Percentiles rank a stretch among this genome's conserved stretches.
Conservation (phyloP, 1,139 yeast genomes). For the Nadsonia starkeyi-henricii region DNA sequence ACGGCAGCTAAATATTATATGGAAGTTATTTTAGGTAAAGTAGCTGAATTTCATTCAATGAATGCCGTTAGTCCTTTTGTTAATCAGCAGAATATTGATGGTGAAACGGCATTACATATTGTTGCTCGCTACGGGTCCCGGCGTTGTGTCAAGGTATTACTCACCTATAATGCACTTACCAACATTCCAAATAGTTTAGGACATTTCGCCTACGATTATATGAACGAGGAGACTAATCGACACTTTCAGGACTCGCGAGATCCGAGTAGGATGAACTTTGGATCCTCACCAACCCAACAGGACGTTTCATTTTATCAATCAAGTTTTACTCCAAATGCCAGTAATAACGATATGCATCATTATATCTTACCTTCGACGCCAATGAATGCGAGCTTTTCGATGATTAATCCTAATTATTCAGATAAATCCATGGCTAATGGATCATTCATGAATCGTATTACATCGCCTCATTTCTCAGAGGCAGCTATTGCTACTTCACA, state of each 20-base stretch:
- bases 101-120: constrained; percentile 80
- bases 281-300: constrained; percentile 14
- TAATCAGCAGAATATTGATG: constrained; percentile 67
- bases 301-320: neutral
- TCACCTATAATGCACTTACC: constrained; percentile 59
- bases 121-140: constrained; percentile 65
- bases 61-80: constrained; percentile 41
- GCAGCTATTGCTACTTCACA: constrained; percentile 39
- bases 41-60: constrained; percentile 44
- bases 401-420: neutral
- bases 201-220: constrained; percentile 61
- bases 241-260: constrained; percentile 1
- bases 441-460: neutral
- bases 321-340: neutral
- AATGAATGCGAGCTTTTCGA: constrained; percentile 3
- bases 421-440: neutral
- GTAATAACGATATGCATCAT: neutral
- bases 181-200: constrained; percentile 61
- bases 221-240: constrained; percentile 26
- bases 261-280: constrained; percentile 9
- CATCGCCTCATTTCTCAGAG: constrained; percentile 27
- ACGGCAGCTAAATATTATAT: constrained; percentile 72
- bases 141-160: constrained; percentile 57
- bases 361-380: neutral
- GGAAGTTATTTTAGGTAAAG: constrained; percentile 59